phyloP scores from a whole-genome alignment of 305 asterid species.

The Solanum hybrid region DNA sequence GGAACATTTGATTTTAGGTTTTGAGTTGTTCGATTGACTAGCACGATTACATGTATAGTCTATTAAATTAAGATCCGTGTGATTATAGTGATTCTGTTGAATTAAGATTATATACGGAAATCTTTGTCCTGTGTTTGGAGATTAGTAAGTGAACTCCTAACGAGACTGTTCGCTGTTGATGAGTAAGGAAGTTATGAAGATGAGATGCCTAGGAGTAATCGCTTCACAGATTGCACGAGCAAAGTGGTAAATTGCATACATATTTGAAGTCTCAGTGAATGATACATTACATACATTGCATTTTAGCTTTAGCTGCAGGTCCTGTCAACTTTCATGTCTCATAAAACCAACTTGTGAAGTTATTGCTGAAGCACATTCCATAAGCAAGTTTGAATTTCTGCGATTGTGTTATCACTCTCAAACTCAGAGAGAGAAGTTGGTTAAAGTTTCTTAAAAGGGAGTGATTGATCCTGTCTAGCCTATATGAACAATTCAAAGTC shows the following conservation, averaged over 20 bases:
- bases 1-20: background rate
- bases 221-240: background rate
- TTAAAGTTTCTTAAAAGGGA: background rate
- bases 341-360: background rate
- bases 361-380: background rate
- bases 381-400: background rate
- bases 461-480: background rate
- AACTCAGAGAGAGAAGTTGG: background rate
- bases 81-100: background rate
- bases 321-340: background rate
- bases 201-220: no score
- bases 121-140: background rate
- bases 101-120: background rate
- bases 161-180: background rate
- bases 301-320: background rate
- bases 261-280: background rate
- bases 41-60: background rate
- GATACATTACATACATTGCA: background rate
- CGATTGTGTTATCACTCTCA: background rate
- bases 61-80: background rate
- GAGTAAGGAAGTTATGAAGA: background rate
- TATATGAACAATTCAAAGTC: background rate
- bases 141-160: background rate
- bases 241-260: background rate
- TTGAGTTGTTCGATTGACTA: background rate